Percentiles rank a stretch among this genome's conserved stretches.
Evolutionary conservation across 495 filamentous ascomycete genomes (phyloP).

Genomic region (Penicillium argentinense): DNA sequence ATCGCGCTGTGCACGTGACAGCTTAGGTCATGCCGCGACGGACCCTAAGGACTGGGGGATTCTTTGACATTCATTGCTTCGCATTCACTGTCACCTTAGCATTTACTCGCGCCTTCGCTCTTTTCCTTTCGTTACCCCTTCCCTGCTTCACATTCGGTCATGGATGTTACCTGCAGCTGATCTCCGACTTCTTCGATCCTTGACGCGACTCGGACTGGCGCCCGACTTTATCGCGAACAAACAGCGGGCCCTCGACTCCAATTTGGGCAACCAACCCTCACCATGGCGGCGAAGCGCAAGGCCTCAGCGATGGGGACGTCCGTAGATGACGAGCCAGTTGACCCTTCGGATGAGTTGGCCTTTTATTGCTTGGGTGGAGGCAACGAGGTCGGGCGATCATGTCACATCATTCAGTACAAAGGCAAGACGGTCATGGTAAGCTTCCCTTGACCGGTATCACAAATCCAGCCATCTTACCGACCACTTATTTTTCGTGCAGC

Average conservation of each 20-base stretch:
- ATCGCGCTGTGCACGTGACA: constrained; percentile 24
- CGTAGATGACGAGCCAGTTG: constrained; percentile 65
- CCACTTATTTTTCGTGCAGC: constrained; percentile 33
- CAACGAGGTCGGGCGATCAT: constrained; percentile 95
- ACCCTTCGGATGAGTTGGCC: constrained; percentile 83
- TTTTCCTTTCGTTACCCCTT: neutral
- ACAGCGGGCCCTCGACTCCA: neutral
- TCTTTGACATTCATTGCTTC: too few species aligned
- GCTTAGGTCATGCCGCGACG: constrained; percentile 13
- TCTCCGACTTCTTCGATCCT: neutral
- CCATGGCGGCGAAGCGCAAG: constrained; percentile 77
- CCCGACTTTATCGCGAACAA: neutral
- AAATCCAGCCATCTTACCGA: neutral
- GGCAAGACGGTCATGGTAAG: constrained; percentile 97
- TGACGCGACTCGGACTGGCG: neutral
- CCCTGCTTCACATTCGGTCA: neutral
- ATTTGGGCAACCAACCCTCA: constrained; percentile 2
- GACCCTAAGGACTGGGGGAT: too few species aligned
- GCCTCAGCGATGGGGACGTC: constrained; percentile 62
- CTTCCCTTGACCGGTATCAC: constrained; percentile 7
- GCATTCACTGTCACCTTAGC: too few species aligned
- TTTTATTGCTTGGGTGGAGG: constrained; percentile 93
- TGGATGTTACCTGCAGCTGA: neutral
- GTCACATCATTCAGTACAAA: constrained; percentile 98
- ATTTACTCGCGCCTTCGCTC: too few species aligned